A percentile compares a stretch with the other conserved stretches of the same genome.
These are phyloP conservation scores for Fraxinus nigra DNA, from an alignment of 305 asterid species.

Conservation along the genomic window DNA sequence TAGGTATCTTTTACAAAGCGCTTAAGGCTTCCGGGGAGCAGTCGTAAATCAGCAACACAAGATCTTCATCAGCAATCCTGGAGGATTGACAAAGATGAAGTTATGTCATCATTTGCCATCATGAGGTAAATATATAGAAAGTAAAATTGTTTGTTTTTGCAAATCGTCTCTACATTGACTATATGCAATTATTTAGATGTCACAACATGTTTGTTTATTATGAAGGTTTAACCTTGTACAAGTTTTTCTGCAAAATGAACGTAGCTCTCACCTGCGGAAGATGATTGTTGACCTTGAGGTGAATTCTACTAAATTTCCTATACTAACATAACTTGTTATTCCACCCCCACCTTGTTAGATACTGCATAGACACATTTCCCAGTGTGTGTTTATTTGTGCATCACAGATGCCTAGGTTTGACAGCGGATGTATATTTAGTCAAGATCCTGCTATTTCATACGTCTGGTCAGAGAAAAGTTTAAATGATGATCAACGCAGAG, in stretches of 20 bases:
- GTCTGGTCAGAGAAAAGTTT: slow-evolving; percentile 74
- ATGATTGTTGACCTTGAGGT: slow-evolving; percentile 94
- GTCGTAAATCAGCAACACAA: slow-evolving; percentile 43
- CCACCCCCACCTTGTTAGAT: slow-evolving; percentile 17
- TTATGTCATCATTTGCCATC: slow-evolving; percentile 67
- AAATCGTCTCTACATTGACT: slow-evolving; percentile 17
- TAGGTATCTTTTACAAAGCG: slow-evolving; percentile 82
- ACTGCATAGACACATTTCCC: slow-evolving; percentile 10
- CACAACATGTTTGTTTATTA: slow-evolving; percentile 20
- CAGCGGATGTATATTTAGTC: slow-evolving; percentile 81
- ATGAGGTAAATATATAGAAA: slow-evolving; percentile 62
- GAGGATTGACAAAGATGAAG: slow-evolving; percentile 96
- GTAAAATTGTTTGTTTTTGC: slow-evolving; percentile 1
- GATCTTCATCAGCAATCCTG: slow-evolving; percentile 62
- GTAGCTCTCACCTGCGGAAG: slow-evolving; percentile 71
- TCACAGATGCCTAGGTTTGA: slow-evolving; percentile 88
- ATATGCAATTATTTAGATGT: slow-evolving; percentile 2
- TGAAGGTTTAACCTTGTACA: slow-evolving; percentile 90
- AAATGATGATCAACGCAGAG: slow-evolving; percentile 94
- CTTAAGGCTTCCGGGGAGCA: slow-evolving; percentile 69
- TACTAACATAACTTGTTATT: neutral
- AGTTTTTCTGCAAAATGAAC: slow-evolving; percentile 73
- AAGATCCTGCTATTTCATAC: slow-evolving; percentile 91
- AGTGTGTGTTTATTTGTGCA: slow-evolving; percentile 22
- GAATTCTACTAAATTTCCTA: slow-evolving; percentile 15